Base-by-base conservation (phyloP, 2,329 filamentous ascomycete species). In the Cladosporium sp. region DNA sequence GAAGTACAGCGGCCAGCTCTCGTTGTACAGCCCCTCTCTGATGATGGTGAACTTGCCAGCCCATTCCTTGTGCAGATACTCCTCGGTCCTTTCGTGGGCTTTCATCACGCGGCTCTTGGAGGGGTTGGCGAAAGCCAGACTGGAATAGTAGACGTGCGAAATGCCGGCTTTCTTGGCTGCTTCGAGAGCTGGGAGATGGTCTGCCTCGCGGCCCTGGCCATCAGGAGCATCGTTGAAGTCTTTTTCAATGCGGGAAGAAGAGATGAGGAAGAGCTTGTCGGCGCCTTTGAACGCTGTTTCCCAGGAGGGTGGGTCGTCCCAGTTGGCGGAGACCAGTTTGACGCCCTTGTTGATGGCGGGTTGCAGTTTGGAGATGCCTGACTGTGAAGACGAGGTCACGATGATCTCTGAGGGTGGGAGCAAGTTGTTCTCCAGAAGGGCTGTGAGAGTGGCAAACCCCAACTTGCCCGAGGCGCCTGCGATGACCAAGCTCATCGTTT, bases 1-100 rank as follows among this genome's bases (percentile, higher is more conserved):
- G 16, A 74, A 65, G 52, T 75, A 74, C 16, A 75, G 55, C 6
- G 72, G 72, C 73, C 73, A 76, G 47, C 64, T 69, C 58, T 75
- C 72, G 39, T 69, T 72, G 49, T 75, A 74, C 49, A 75, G 46
- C 0, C 73, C 72, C 51, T 75, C 70, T 0, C 72, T 59, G 0
- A 76, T 59, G 4, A 74, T 57, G 1, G 71, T 74, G 4, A 62
- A 66, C 8, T 54, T 36, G 12, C 62, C 60, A 4, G 67, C 33
- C 15, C 62, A 58, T 1, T 59, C 51, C 16, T 56, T 22, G 27
- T 49, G 41, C 45, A 76, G 54, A 41, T 70, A 72, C 13, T 57
- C 56, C 54, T 75, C 72, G 0, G 73, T 75, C 3, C 71, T 60
- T n/a, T 70, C 67, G 51, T 76, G 73, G 2, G 72, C 72, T 4